Evolutionary conservation across 2,329 filamentous ascomycete genomes (phyloP), one percentile per base, ranked within the genome.

Genomic region (Botryosphaeria agaves): DNA sequence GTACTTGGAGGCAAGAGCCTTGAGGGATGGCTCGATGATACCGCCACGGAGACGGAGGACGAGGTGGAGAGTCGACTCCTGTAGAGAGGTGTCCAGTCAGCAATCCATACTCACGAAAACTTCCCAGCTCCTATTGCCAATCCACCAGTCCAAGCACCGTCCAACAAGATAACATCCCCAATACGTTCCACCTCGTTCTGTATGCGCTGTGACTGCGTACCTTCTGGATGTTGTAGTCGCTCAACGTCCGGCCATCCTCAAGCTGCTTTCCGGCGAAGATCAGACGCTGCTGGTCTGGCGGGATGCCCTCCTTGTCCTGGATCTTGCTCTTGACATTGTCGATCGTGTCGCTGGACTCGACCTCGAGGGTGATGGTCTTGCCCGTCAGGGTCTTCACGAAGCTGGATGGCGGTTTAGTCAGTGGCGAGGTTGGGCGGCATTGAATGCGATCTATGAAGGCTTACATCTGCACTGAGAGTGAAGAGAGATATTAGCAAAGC

Each of bases 251-350:
- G 65, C 85, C 85, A 69, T 95, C 87, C 74, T 94, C 87, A 45
- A 95, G 79, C 70, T 94, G 87, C 79, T 94, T 94, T 62, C 87
- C 85, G 52, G 85, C 85, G 62, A 95, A 95, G 69, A 94, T 94
- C 69, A 95, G 64, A 57, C 87, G 85, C 73, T 95, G 87, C 65
- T 94, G 85, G 66, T 94, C 87, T 45, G 85, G 85, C 52, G 87
- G 87, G 48, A 94, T 94, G 52, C 87, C 87, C 70, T 94, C 87
- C 80, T 94, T 94, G 68, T 94, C 85, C 71, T 94, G 87, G 64
- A 95, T 94, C 80, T 94, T 94, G 69, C 76, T 78, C 78, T 95
- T 95, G 66, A 95, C 87, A 76, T 94, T 95, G 76, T 95, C 87
- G 70, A 95, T 95, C 54, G 87, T 94, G 67, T 95, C 87, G 57